Evolutionary conservation across 2,329 filamentous ascomycete genomes (phyloP).

Genomic region (Fusarium subglutinans): DNA sequence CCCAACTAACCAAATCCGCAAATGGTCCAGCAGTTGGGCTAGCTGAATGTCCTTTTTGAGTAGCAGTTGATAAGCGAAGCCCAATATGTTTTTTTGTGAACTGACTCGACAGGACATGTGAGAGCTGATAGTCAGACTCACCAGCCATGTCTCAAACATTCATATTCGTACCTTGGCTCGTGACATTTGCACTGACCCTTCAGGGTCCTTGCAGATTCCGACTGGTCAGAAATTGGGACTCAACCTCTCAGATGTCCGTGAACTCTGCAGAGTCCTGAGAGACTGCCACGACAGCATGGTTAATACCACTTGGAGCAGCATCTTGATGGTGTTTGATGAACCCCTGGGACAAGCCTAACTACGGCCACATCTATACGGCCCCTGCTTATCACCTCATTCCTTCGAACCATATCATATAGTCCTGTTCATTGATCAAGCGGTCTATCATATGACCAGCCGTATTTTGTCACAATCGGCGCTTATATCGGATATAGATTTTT

Average conservation of each 20-base stretch:
- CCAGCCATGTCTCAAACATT: constrained; percentile 30
- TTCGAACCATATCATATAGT: neutral
- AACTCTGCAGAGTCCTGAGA: constrained; percentile 17
- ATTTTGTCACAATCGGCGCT: neutral
- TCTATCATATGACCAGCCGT: constrained; percentile 3
- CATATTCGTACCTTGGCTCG: constrained; percentile 12
- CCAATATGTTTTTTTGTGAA: neutral
- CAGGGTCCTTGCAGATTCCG: constrained; percentile 26
- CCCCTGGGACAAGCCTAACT: neutral
- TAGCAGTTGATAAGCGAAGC: constrained; percentile 3
- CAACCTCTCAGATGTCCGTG: constrained; percentile 14
- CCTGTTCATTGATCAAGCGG: neutral
- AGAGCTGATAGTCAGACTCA: constrained; percentile 20
- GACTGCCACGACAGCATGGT: constrained; percentile 31
- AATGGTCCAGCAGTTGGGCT: neutral
- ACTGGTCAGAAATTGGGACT: constrained; percentile 30
- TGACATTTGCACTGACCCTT: constrained; percentile 25
- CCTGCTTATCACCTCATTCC: neutral
- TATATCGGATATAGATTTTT: neutral
- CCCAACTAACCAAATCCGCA: neutral
- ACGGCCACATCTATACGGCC: neutral
- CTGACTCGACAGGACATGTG: constrained; percentile 13
- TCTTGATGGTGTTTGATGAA: neutral
- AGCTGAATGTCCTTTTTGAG: constrained; percentile 4
- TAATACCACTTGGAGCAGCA: constrained; percentile 7